These are phyloP conservation scores for Triglochin maritima DNA, from an alignment of 106 monocot genomes.

Conservation along the genomic window DNA sequence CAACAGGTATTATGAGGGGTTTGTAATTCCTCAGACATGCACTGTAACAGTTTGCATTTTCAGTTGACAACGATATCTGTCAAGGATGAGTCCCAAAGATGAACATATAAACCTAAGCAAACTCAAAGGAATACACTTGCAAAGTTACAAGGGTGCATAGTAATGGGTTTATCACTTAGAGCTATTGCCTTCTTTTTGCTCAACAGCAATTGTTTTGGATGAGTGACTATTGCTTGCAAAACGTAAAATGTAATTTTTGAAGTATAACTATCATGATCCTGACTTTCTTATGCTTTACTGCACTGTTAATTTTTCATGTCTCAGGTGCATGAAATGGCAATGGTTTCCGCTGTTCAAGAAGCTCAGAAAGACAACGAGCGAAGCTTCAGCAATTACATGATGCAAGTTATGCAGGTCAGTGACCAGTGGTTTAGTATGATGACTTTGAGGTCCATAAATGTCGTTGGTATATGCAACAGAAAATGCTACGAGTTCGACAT, in stretches of 20 bases:
- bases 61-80: neutral
- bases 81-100: neutral
- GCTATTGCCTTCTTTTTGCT: too few species aligned
- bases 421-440: neutral
- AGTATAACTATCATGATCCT: too few species aligned
- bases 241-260: too few species aligned
- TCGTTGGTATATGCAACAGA: neutral
- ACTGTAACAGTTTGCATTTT: neutral
- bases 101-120: too few species aligned
- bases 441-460: neutral
- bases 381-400: conserved; percentile 89
- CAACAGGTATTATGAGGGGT: conserved; percentile 52
- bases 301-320: neutral
- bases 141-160: too few species aligned
- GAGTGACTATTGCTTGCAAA: neutral
- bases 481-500: neutral
- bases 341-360: conserved; percentile 94
- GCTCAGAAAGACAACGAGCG: conserved; percentile 93
- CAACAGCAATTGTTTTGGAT: neutral
- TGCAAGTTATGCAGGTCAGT: conserved; percentile 86
- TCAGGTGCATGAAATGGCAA: conserved; percentile 98
- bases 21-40: neutral
- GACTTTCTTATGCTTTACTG: too few species aligned
- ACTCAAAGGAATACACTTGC: too few species aligned
- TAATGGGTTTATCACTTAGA: too few species aligned